Evolutionary conservation across 2,329 filamentous ascomycete genomes (phyloP), one percentile per base, ranked within the genome.

Genomic region (Cadophora sp.): DNA sequence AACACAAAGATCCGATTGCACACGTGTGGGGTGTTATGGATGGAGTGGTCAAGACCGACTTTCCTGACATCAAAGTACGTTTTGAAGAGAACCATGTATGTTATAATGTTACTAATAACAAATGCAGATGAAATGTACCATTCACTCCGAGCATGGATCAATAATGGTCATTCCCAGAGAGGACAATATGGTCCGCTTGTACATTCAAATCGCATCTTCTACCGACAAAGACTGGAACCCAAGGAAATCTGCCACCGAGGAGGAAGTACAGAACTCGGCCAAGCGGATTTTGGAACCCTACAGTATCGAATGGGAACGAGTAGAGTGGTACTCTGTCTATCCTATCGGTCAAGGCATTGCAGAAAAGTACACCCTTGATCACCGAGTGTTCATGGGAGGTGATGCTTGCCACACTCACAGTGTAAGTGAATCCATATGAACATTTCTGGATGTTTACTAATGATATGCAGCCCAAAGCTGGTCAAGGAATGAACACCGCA

Each of bases 401-500:
- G 91, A 94, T 78, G 90, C 91, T n/a, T 92, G 89, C 72, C 91
- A 94, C 77, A 93, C 91, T 0, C 91, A 93, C 74, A 92, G 89
- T 71, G 87, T 89, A 80, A 81, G 87, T 79, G 6, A 2, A 7
- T 14, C 47, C 39, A 30, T 51, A 14, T 59, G 24, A 22, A 22
- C 18, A 6, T 86, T 87, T 87, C 13, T 14, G 16, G 48, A 80
- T 87, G 85, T 70, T 83, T 86, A 24, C 85, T 86, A 79, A 79
- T 84, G 58, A 8, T 14, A 20, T 83, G 84, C 74, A 88, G 86
- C 90, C 90, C 45, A 93, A 92, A 81, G 91, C 90, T 39, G 91
- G 91, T 1, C 91, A 93, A 78, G 91, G 91, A 36, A 93, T 93
- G 91, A 93, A 93, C 75, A 91, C 91, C 0, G 90, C 90, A 3